Evolutionary conservation across 2,329 filamentous ascomycete species (phyloP), one percentile per base, ranked within the genome.

Genomic region (Fusarium brevicatenulatum): DNA sequence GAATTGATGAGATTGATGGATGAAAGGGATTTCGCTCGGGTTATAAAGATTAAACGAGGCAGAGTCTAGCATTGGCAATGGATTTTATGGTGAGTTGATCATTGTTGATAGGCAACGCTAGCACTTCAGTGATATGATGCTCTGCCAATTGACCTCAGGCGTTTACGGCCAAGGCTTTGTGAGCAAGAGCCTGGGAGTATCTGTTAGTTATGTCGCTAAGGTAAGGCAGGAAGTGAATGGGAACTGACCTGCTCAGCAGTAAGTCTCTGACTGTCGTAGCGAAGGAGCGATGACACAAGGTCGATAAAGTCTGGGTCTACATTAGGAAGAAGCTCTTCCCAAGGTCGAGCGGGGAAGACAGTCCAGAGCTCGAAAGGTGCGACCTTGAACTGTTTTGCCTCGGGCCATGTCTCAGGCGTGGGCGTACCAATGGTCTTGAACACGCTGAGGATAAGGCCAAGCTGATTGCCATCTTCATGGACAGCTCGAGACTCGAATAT

Each of bases 391-490:
- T 79, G 78, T 16, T 82, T 82, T 9, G 93, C 92, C 81, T 95
- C 94, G 5, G 96, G 96, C 96, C 96, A 99, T 0, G 86, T 90
- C 58, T 91, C 85, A n/a, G 86, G 82, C 49, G 92, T 92, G 0
- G 96, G 96, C 3, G 95, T 98, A 3, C 97, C 97, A 11, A 99
- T 82, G 2, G 92, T 97, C 82, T 93, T 91, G 83, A 99, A 98
- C 40, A 98, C 95, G 78, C 94, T 97, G 59, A 95, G 87, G 63
- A 99, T 95, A 56, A 99, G 85, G 0, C 94, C 93, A 43, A 99
- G 86, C 82, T 99, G 96, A 78, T 93, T 98, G 0, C 97, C 96
- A 56, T 98, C 88, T 76, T 97, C 94, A 67, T 89, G 86, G 0
- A 84, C 86, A 5, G 87, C 81, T 3, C 94, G 93, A 7, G 94